These are phyloP conservation scores for Iris pallida DNA, from an alignment of 116 monocot species.

Conservation along the genomic window DNA sequence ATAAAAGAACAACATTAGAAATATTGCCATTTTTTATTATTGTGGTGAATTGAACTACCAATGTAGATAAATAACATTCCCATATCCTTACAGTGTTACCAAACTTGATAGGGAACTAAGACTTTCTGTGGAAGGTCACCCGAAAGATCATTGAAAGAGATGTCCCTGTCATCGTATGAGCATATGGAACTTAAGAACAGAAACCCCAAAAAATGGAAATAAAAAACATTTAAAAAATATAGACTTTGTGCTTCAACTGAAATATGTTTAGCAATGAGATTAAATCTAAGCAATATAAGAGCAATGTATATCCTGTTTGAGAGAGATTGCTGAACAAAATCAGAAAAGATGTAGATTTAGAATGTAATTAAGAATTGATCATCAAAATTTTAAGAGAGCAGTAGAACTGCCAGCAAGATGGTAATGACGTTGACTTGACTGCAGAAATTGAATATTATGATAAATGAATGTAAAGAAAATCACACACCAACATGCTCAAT, in stretches of 20 bases:
- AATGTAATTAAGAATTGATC: no score
- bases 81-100: slow-evolving; percentile 57
- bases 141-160: slow-evolving; percentile 69
- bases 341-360: no score
- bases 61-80: neutral
- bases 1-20: no score
- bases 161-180: slow-evolving; percentile 53
- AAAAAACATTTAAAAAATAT: neutral
- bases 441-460: no score
- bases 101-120: slow-evolving; percentile 61
- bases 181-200: neutral
- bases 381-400: no score
- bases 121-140: slow-evolving; percentile 67
- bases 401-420: no score
- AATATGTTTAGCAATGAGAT: no score
- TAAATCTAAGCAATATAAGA: neutral
- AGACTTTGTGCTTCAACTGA: neutral
- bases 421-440: no score
- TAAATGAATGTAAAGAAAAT: no score
- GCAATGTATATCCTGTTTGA: neutral
- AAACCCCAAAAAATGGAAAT: neutral
- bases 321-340: neutral
- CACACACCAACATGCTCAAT: no score
- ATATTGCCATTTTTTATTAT: no score
- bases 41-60: neutral